Evolutionary conservation across 495 filamentous ascomycete species (phyloP), one percentile per base, ranked within the genome.

Genomic region (Thermothielavioides terrestris): DNA sequence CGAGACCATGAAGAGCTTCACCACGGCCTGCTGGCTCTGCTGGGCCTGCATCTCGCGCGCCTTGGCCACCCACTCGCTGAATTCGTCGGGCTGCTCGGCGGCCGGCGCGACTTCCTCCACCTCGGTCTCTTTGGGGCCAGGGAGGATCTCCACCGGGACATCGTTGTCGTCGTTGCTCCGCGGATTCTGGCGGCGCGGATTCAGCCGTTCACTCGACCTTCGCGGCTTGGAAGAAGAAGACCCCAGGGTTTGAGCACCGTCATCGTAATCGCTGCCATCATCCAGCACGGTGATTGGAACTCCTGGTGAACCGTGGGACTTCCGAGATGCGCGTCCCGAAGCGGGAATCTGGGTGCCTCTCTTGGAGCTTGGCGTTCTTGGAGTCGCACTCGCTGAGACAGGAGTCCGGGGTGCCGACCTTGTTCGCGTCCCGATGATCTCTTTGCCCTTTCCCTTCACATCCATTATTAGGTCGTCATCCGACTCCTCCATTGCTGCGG

Each of bases 41-140:
- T 18, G n/a, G 39, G 39, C 36, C 22, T 52, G 50, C 2, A 50
- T n/a, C 7, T 42, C 38, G 37, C 43, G 46, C 9, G 59, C 63
- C 39, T 60, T 52, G 32, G 34, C 23, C 12, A 55, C 38, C 58
- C 56, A 62, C 26, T 50, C 40, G 50, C 37, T 90, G 71, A 82
- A 94, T 60, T 94, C 88, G 34, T 94, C 86, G 26, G n/a, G n/a
- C n/a, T n/a, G n/a, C n/a, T 80, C 25, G 3, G 32, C 23, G 14
- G 32, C n/a, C n/a, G n/a, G n/a, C n/a, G n/a, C n/a, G n/a, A n/a
- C n/a, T n/a, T n/a, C n/a, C n/a, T n/a, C n/a, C n/a, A n/a, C n/a
- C n/a, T n/a, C n/a, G n/a, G n/a, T n/a, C n/a, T n/a, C n/a, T n/a
- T n/a, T n/a, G n/a, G n/a, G n/a, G n/a, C n/a, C n/a, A n/a, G 35